phyloP scores from a whole-genome alignment of 352 stramenopile species.

The Phytophthora aleatoria region DNA sequence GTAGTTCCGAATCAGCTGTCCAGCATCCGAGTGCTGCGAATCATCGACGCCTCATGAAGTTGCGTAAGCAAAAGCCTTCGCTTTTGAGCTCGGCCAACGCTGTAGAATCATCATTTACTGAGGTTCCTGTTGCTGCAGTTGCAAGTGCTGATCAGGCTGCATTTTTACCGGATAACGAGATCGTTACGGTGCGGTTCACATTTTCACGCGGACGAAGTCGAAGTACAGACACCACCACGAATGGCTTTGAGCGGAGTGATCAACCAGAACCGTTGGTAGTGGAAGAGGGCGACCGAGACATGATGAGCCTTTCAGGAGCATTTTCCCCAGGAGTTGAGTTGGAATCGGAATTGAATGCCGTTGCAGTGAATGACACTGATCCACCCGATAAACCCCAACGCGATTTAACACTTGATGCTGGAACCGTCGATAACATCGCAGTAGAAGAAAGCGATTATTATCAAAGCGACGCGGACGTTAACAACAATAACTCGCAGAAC shows the following conservation, averaged over 20 bases:
- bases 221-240: not conserved
- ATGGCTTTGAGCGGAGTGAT: not conserved
- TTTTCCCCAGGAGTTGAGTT: conserved; percentile 66
- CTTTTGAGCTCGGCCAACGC: conserved; percentile 1
- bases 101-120: not conserved
- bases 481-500: not conserved
- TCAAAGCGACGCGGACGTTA: not conserved
- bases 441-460: not conserved
- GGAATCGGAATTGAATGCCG: conserved; percentile 46
- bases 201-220: conserved; percentile 46
- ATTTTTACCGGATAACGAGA: conserved; percentile 38
- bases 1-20: not conserved
- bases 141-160: not conserved
- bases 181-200: conserved; percentile 63
- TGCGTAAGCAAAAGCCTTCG: conserved; percentile 45
- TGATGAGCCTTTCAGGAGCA: conserved; percentile 38
- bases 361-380: conserved; percentile 7
- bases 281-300: conserved; percentile 17
- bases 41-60: conserved; percentile 61
- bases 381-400: not conserved
- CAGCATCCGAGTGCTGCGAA: conserved; percentile 48
- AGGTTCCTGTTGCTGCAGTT: not conserved
- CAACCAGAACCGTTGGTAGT: conserved; percentile 18
- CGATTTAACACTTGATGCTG: not conserved
- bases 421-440: not conserved